Conservation (phyloP, 176 grass and related monocot genomes). For the Eragrostis nindensis region DNA sequence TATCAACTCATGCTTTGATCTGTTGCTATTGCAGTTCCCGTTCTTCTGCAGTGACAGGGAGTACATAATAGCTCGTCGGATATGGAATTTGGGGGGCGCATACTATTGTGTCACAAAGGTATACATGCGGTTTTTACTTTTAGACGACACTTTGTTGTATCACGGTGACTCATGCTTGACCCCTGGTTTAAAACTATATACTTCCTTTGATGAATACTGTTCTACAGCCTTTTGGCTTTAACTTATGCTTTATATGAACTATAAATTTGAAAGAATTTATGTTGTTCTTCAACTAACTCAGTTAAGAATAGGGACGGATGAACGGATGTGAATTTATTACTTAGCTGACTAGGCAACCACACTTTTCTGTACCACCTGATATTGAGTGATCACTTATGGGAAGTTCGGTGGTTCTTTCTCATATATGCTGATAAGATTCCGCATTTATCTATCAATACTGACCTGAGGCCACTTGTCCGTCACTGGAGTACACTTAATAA, state of each 20-base stretch:
- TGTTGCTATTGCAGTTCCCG: conserved; percentile 66
- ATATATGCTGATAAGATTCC: conserved; percentile 24
- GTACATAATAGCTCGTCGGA: conserved; percentile 87
- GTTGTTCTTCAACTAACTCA: neutral
- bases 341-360: neutral
- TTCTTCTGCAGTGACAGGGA: conserved; percentile 96
- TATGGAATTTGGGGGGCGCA: conserved; percentile 68
- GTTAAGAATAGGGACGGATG: neutral
- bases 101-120: conserved; percentile 96
- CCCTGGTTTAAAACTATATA: neutral
- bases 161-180: neutral
- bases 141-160: neutral
- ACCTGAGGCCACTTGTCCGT: conserved; percentile 36
- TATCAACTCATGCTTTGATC: conserved; percentile 11
- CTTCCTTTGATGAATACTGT: neutral
- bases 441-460: conserved; percentile 31
- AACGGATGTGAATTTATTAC: conserved; percentile 1
- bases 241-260: neutral
- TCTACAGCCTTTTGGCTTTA: conserved; percentile 7
- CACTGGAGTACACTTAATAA: conserved; percentile 2
- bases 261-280: conserved; percentile 8
- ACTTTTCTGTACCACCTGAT: conserved; percentile 7
- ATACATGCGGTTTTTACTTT: conserved; percentile 12
- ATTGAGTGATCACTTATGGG: conserved; percentile 18
- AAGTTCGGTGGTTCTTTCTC: conserved; percentile 23